Base-by-base conservation (phyloP, 257 asterid species). In the Anisodus tanguticus region DNA sequence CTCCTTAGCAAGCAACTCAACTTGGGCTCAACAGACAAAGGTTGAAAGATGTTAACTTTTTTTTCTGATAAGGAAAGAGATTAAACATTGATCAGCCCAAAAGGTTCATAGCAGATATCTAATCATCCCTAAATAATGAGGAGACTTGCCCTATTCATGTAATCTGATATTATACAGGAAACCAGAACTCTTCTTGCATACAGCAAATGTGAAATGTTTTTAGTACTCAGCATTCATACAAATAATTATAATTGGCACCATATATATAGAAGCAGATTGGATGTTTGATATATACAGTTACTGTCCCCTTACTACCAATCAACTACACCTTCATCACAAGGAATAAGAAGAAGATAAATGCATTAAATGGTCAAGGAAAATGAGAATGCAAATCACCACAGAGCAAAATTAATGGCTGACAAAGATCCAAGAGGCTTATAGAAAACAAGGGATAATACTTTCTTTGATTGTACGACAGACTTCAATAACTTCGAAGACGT, bases 401-500 rank as follows among this genome's bases (percentile, higher is more conserved):
- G 51, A 53, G 16, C 16, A 77, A 77, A 77, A 77, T 6, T 26
- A 77, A 31, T 35, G 64, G 60, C 66, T 26, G 31, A 77, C 4
- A 43, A 76, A 76, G 47, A 76, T 76, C 45, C 0, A 76, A 53
- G 51, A 77, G 47, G 26, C 43, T 53, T 31, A 53, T 77, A 66
- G 4, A 31, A 53, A 26, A 15, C 8, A 77, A 77, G 26, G 60
- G 15, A 15, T 53, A 77, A 77, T 31, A 53, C 47, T 53, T 0
- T 31, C 66, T 51, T 16, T 53, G 8, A 15, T 77, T 77, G 66
- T 53, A 2, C 15, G 64, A 77, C 1, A 31, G 49, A 45, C 53
- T 77, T 37, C 66, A 53, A 37, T 53, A 53, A 77, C 66, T 26
- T 77, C 49, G 26, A 53, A 77, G 47, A 77, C 82, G 53, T 77